Percentiles rank a stretch among this genome's conserved stretches.
These are phyloP conservation scores for Exidia glandulosa DNA, from an alignment of 768 basidiomycete genomes.

Conservation along the genomic window DNA sequence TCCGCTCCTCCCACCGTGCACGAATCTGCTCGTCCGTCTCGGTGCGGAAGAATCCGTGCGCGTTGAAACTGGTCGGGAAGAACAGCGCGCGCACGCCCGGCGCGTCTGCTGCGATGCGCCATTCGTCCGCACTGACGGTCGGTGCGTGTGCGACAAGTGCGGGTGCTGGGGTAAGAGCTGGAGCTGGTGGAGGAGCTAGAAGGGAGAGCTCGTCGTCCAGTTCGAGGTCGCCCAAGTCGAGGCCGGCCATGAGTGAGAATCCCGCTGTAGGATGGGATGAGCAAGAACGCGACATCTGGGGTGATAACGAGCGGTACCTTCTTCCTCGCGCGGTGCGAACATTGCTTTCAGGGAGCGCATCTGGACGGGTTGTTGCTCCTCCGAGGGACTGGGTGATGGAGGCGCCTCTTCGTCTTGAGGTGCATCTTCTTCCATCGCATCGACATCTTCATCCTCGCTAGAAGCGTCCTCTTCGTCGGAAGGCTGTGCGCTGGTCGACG, in stretches of 20 bases:
- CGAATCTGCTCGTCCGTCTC: background rate
- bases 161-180: background rate
- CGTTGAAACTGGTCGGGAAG: background rate
- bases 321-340: slow-evolving; percentile 58
- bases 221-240: slow-evolving; percentile 65
- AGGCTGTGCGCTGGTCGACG: slow-evolving; percentile 12
- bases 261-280: slow-evolving; percentile 29
- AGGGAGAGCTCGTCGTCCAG: slow-evolving; percentile 43
- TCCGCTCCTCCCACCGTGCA: slow-evolving; percentile 53
- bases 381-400: background rate
- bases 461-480: slow-evolving; percentile 12
- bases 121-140: background rate
- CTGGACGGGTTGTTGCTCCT: slow-evolving; percentile 5
- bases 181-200: background rate
- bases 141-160: background rate
- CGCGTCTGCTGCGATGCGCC: background rate
- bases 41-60: background rate
- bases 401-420: background rate
- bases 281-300: background rate
- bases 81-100: background rate
- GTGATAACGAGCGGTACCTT: slow-evolving; percentile 30
- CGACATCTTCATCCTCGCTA: slow-evolving; percentile 8
- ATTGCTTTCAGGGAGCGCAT: slow-evolving; percentile 50
- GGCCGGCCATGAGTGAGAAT: slow-evolving; percentile 46
- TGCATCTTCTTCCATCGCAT: background rate